These are phyloP conservation scores for Meira nashicola DNA, from an alignment of 1,284 basidiomycete species.

Conservation along the genomic window DNA sequence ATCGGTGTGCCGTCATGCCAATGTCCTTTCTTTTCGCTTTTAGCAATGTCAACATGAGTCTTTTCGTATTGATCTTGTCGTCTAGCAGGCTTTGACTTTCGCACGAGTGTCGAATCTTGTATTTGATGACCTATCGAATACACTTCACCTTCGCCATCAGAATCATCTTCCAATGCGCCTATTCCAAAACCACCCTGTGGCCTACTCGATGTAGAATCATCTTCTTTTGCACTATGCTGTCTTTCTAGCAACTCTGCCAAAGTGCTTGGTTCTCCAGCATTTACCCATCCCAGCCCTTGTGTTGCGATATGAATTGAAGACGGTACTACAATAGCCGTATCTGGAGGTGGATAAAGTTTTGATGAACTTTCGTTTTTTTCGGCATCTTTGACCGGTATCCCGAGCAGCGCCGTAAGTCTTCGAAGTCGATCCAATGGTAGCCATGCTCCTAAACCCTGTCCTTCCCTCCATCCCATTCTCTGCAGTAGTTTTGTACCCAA, in stretches of 20 bases:
- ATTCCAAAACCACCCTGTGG: constrained; percentile 61
- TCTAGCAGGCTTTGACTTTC: not conserved
- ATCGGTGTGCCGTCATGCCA: constrained; percentile 73
- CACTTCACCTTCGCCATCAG: constrained; percentile 71
- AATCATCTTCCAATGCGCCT: constrained; percentile 73
- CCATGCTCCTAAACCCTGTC: constrained; percentile 13
- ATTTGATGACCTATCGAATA: constrained; percentile 30
- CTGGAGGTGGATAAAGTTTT: constrained; percentile 41
- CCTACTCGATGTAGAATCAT: not conserved
- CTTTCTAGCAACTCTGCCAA: not conserved
- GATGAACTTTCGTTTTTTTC: constrained; percentile 60
- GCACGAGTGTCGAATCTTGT: constrained; percentile 13
- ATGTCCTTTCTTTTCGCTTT: constrained; percentile 17
- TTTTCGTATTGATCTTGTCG: not conserved
- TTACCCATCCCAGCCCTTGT: constrained; percentile 3
- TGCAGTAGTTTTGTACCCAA: constrained; percentile 13
- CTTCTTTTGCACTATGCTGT: not conserved
- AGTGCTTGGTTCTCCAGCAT: not conserved
- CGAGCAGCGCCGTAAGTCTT: not conserved
- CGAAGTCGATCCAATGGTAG: constrained; percentile 7
- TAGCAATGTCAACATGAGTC: not conserved
- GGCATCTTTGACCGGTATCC: constrained; percentile 40
- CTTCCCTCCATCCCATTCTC: constrained; percentile 4
- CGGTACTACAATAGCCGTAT: constrained; percentile 55
- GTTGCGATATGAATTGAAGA: not conserved